These are phyloP conservation scores for Fusarium chlamydosporum DNA, from an alignment of 2,329 filamentous ascomycete species.

Conservation along the genomic window DNA sequence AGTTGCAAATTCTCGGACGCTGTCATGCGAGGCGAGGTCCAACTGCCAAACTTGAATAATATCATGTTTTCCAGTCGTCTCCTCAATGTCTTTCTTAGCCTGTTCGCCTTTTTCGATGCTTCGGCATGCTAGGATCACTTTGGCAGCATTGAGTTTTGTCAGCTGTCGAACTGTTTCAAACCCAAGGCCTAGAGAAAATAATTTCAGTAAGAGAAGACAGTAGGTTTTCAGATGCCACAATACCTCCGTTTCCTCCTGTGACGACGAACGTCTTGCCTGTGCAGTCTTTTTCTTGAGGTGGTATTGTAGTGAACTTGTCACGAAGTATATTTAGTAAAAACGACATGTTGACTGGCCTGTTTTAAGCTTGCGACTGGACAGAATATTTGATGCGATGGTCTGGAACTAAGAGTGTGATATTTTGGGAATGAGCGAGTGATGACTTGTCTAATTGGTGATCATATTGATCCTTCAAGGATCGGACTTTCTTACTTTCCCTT, in stretches of 20 bases:
- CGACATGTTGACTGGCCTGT: slow-evolving; percentile 3
- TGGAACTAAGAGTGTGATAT: too few species aligned
- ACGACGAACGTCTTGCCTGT: slow-evolving; percentile 57
- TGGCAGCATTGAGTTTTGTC: slow-evolving; percentile 56
- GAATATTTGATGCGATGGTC: not conserved
- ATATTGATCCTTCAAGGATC: not conserved
- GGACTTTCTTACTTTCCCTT: not conserved
- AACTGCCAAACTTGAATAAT: slow-evolving; percentile 61
- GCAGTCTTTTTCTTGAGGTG: slow-evolving; percentile 54
- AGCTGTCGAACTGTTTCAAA: slow-evolving; percentile 60
- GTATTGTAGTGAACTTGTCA: slow-evolving; percentile 46
- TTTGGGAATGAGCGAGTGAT: too few species aligned
- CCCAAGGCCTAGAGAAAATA: slow-evolving; percentile 54
- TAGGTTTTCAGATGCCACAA: accelerated
- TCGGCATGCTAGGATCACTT: slow-evolving; percentile 61
- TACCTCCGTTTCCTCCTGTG: slow-evolving; percentile 60
- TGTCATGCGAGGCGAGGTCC: slow-evolving; percentile 59
- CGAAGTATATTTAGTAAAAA: slow-evolving; percentile 22
- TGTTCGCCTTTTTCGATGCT: slow-evolving; percentile 58
- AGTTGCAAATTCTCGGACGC: slow-evolving; percentile 56
- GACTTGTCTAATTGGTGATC: not conserved
- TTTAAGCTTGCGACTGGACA: not conserved
- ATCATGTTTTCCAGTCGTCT: slow-evolving; percentile 42
- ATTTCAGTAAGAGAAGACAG: not conserved
- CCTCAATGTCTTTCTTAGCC: slow-evolving; percentile 57